These are phyloP conservation scores for Cystofilobasidium bisporidii DNA, from an alignment of 768 basidiomycete genomes.

Conservation along the genomic window DNA sequence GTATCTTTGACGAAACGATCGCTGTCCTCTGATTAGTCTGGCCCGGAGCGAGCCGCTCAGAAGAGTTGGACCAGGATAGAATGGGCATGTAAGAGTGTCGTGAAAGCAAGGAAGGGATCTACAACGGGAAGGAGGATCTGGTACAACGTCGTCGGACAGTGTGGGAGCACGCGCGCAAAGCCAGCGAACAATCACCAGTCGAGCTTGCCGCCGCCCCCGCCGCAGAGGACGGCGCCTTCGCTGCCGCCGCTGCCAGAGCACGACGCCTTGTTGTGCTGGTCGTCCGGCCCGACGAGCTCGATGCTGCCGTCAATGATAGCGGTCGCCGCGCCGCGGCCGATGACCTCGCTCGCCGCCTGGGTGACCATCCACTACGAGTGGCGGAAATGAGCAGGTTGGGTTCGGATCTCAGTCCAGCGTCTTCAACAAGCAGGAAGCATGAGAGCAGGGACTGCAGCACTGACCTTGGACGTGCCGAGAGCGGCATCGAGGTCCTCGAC, in stretches of 20 bases:
- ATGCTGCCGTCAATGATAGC: constrained; percentile 29
- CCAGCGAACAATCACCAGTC: too few species aligned
- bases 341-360: constrained; percentile 33
- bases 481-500: constrained; percentile 49
- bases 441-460: background rate
- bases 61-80: too few species aligned
- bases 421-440: background rate
- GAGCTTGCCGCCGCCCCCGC: constrained; percentile 18
- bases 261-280: constrained; percentile 22
- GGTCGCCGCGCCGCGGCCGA: constrained; percentile 33
- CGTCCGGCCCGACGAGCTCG: constrained; percentile 31
- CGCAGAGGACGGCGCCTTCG: background rate
- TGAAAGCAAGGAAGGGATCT: too few species aligned
- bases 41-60: too few species aligned
- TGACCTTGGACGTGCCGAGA: constrained; percentile 54
- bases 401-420: too few species aligned
- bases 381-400: background rate
- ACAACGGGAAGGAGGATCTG: too few species aligned
- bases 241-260: background rate
- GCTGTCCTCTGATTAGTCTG: too few species aligned
- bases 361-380: constrained; percentile 49
- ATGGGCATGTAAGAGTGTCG: too few species aligned
- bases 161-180: too few species aligned
- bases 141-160: too few species aligned
- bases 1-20: too few species aligned